Evolutionary conservation across 352 stramenopile species (phyloP).

Genomic region (Globisporangium irregulare): DNA sequence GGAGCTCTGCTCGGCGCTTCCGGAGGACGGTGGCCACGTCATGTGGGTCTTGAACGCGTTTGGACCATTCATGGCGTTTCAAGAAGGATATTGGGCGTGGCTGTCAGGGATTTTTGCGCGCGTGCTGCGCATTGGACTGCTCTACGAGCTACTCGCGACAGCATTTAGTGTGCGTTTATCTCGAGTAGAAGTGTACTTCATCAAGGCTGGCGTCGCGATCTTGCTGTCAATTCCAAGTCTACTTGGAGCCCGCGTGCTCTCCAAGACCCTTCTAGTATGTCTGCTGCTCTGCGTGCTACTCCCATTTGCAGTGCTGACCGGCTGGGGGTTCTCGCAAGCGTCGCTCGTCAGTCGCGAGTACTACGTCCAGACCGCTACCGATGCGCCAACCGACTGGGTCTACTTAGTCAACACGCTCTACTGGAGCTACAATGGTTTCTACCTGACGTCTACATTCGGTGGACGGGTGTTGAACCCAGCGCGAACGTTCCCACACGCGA

Average conservation of each 20-base stretch:
- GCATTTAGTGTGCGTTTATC: background rate
- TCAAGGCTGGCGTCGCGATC: conserved; percentile 22
- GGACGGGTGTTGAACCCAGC: conserved; percentile 76
- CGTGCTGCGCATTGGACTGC: conserved; percentile 67
- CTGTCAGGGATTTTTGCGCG: conserved; percentile 69
- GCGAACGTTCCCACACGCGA: conserved; percentile 41
- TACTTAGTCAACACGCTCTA: conserved; percentile 90
- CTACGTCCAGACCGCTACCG: conserved; percentile 12
- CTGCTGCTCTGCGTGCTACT: conserved; percentile 42
- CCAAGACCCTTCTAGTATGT: conserved; percentile 26
- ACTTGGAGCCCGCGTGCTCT: conserved; percentile 57
- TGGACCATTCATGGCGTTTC: conserved; percentile 63
- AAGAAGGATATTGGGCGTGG: conserved; percentile 69
- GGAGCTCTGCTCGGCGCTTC: conserved; percentile 83
- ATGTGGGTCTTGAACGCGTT: conserved; percentile 88
- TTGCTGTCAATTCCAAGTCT: conserved; percentile 26
- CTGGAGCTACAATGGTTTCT: conserved; percentile 93
- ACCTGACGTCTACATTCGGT: conserved; percentile 78
- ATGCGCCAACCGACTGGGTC: conserved; percentile 54
- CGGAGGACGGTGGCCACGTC: conserved; percentile 70
- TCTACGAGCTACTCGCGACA: conserved; percentile 15
- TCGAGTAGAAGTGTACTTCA: conserved; percentile 1
- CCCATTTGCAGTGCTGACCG: conserved; percentile 57
- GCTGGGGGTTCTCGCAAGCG: conserved; percentile 19
- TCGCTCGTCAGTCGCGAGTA: conserved; percentile 4